Evolutionary conservation across 2,329 filamentous ascomycete genomes (phyloP).

Genomic region (Fusarium floridanum): DNA sequence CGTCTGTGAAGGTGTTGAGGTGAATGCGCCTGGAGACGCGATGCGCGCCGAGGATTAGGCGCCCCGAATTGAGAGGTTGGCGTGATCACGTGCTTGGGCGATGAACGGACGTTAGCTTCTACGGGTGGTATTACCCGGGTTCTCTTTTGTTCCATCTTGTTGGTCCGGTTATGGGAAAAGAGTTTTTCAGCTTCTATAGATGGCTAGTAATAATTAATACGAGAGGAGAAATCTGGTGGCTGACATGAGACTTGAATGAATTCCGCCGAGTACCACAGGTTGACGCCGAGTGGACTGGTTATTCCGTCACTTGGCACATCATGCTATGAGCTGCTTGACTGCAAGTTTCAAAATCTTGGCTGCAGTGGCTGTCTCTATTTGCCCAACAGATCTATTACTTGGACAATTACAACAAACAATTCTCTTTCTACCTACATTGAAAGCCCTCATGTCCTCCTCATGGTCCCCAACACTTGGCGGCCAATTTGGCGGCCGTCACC

Average conservation of each 20-base stretch:
- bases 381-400: not conserved
- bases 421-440: not conserved
- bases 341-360: not conserved
- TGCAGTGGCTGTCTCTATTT: not conserved
- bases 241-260: conserved; percentile 2
- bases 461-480: not conserved
- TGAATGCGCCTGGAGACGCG: too few relatives aligned
- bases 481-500: not conserved
- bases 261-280: conserved; percentile 3
- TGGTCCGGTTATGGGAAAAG: not conserved
- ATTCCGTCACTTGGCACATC: not conserved
- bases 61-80: too few relatives aligned
- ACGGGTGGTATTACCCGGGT: not conserved
- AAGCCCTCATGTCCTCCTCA: not conserved
- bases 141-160: not conserved
- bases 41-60: too few relatives aligned
- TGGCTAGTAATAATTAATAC: not conserved
- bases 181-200: not conserved
- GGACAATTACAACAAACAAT: not conserved
- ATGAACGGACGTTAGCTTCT: not conserved
- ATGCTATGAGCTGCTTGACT: not conserved
- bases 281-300: not conserved
- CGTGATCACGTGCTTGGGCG: too few relatives aligned
- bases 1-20: too few relatives aligned
- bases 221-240: not conserved